Percentiles rank a stretch among this genome's conserved stretches.
These are phyloP conservation scores for Alloteropsis angusta DNA, from an alignment of 202 grass and related monocot genomes.

Conservation along the genomic window DNA sequence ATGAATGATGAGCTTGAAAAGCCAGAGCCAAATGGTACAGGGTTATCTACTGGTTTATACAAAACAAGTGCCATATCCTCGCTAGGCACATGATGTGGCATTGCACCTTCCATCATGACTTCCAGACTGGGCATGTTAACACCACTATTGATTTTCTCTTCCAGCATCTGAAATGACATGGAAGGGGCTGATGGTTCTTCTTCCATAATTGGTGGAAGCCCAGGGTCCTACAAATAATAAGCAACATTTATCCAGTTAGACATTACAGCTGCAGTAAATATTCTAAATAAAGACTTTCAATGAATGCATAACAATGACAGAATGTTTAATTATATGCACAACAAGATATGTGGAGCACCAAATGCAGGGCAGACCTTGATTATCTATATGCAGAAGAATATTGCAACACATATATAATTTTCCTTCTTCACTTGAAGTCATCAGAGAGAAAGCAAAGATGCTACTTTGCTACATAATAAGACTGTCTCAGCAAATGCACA, in stretches of 20 bases:
- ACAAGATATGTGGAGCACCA: neutral
- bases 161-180: constrained; percentile 13
- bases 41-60: constrained; percentile 57
- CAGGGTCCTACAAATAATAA: constrained; percentile 54
- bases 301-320: neutral
- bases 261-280: neutral
- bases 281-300: neutral
- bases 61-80: constrained; percentile 73
- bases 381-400: constrained; percentile 1
- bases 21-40: constrained; percentile 16
- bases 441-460: neutral
- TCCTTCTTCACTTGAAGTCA: neutral
- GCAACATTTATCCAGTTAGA: constrained; percentile 18
- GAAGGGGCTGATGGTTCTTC: constrained; percentile 25
- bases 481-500: neutral
- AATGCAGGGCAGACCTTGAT: no score
- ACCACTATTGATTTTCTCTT: constrained; percentile 19
- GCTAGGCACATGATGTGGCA: constrained; percentile 13
- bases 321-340: neutral
- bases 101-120: constrained; percentile 31
- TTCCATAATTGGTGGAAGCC: constrained; percentile 65
- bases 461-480: neutral
- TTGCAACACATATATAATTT: neutral
- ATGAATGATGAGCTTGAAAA: constrained; percentile 51
- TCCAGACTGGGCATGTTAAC: constrained; percentile 25